phyloP scores from a whole-genome alignment of 2,329 filamentous ascomycete genomes.

The Colletotrichum orbiculare region DNA sequence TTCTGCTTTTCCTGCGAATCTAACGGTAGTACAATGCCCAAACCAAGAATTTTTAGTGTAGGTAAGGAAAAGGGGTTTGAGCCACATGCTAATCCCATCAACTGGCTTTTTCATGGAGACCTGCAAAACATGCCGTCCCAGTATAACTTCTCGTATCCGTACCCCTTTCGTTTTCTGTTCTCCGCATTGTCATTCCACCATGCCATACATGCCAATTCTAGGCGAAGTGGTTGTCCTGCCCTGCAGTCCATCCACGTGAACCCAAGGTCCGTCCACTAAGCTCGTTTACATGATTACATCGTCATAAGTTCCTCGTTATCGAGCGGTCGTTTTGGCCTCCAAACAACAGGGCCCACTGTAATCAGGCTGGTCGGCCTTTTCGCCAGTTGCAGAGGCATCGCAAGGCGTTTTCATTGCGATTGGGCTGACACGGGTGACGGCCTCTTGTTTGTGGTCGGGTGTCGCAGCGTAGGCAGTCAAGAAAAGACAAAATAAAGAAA shows the following conservation, averaged over 20 bases:
- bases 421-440: constrained; percentile 11
- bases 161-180: constrained; percentile 5
- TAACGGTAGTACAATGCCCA: constrained; percentile 31
- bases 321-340: no score
- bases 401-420: neutral
- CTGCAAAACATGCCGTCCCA: neutral
- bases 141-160: constrained; percentile 4
- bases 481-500: constrained; percentile 20
- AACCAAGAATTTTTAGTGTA: constrained; percentile 5
- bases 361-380: neutral
- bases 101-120: neutral
- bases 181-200: constrained; percentile 23
- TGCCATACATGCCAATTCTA: constrained; percentile 12
- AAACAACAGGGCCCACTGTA: no score
- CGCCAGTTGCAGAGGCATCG: constrained; percentile 6
- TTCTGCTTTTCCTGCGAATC: constrained; percentile 30
- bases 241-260: constrained; percentile 2
- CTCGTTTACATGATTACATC: constrained; percentile 16
- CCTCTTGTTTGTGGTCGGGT: constrained; percentile 30
- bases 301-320: constrained; percentile 13
- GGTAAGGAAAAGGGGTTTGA: constrained; percentile 2
- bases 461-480: constrained; percentile 19
- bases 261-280: neutral
- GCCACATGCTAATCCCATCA: neutral
- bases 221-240: neutral